Conservation (phyloP, 139 green algal species). For the Chlorella sorokiniana region DNA sequence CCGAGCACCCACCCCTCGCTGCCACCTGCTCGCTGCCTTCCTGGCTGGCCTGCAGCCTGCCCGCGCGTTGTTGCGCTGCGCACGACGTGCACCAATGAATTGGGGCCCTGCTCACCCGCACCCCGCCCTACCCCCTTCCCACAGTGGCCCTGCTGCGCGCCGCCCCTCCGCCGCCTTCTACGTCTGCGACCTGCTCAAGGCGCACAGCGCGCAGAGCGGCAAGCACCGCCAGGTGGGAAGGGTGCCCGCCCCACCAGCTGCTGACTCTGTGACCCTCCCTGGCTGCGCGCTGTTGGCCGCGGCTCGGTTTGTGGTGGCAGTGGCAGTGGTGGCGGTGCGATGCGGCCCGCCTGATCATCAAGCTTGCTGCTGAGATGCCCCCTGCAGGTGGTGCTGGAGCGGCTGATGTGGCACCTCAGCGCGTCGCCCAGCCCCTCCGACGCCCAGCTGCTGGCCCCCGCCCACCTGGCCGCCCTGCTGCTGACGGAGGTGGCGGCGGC, state of each 20-base stretch:
- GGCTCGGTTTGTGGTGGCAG: no score
- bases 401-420: slow-evolving; percentile 59
- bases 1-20: background rate
- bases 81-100: no score
- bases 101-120: background rate
- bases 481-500: slow-evolving; percentile 57
- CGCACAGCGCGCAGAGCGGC: slow-evolving; percentile 45
- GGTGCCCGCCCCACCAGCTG: slow-evolving; percentile 30
- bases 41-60: background rate
- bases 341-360: no score
- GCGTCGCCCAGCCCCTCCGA: slow-evolving; percentile 13
- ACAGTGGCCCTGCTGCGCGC: slow-evolving; percentile 19
- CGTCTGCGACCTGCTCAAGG: slow-evolving; percentile 41
- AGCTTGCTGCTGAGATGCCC: background rate
- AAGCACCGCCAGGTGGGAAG: slow-evolving; percentile 64
- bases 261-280: no score
- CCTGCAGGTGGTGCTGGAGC: slow-evolving; percentile 49
- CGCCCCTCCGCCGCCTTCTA: slow-evolving; percentile 17
- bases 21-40: background rate
- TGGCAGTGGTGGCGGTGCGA: no score
- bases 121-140: background rate
- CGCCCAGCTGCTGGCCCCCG: slow-evolving; percentile 32
- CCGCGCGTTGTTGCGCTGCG: background rate
- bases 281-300: no score
- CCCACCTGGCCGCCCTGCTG: slow-evolving; percentile 80